phyloP scores from a whole-genome alignment of 2,329 filamentous ascomycete genomes.

The Chrysoporthe austroafricana region DNA sequence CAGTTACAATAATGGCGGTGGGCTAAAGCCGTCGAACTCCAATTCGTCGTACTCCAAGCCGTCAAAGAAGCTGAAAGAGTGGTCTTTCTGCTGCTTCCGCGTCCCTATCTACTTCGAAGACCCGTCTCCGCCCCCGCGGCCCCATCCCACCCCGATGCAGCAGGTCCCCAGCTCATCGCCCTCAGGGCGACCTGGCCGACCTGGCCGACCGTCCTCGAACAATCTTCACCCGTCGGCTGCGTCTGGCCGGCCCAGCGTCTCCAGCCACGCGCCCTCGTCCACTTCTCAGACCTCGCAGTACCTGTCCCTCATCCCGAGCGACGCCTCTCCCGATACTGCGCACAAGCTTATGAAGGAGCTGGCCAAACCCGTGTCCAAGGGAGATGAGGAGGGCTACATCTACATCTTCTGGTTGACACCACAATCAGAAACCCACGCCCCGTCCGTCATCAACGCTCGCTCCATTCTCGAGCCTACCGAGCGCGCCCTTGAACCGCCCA shows the following conservation, averaged over 20 bases:
- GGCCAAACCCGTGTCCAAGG: constrained; percentile 70
- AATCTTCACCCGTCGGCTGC: constrained; percentile 36
- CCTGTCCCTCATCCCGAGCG: constrained; percentile 70
- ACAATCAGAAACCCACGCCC: constrained; percentile 55
- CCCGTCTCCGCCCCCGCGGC: constrained; percentile 45
- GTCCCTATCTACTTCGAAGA: constrained; percentile 48
- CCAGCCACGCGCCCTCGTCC: constrained; percentile 32
- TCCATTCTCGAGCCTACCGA: constrained; percentile 58
- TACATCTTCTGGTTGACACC: constrained; percentile 99
- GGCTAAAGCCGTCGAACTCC: constrained; percentile 32
- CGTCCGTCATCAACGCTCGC: constrained; percentile 62
- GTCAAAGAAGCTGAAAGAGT: constrained; percentile 38
- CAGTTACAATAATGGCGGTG: constrained; percentile 11
- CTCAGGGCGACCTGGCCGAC: constrained; percentile 20
- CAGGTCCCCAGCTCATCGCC: constrained; percentile 23
- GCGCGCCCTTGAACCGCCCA: constrained; percentile 47
- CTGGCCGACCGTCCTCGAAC: constrained; percentile 36
- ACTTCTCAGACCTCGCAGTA: constrained; percentile 49
- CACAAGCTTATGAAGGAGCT: constrained; percentile 77
- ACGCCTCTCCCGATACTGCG: constrained; percentile 68
- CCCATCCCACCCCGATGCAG: constrained; percentile 53
- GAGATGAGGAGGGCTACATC: constrained; percentile 87
- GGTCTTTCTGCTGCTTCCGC: constrained; percentile 56
- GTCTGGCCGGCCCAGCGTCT: constrained; percentile 33
- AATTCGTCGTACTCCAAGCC: constrained; percentile 24